Evolutionary conservation across 495 filamentous ascomycete genomes (phyloP).

Genomic region (Staphylotrichum tortipilum): DNA sequence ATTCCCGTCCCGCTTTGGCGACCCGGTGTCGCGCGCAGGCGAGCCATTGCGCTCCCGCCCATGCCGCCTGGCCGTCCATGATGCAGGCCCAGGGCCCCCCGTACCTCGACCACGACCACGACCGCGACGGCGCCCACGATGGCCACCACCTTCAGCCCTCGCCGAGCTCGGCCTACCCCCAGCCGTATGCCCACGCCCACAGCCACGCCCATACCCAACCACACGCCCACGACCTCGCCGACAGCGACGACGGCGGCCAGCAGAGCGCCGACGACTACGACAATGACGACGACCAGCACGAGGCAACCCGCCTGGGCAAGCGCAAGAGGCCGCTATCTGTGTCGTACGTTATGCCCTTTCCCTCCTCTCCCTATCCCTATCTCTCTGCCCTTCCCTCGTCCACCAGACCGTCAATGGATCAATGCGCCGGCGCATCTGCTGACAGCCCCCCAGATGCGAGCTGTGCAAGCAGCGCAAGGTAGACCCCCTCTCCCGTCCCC

Average conservation of each 20-base stretch:
- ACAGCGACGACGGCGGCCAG: conserved; percentile 25
- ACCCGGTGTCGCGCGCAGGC: neutral
- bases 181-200: conserved; percentile 4
- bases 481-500: conserved; percentile 12
- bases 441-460: conserved; percentile 50
- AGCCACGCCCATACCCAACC: too few relatives aligned
- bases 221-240: conserved; percentile 14
- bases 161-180: conserved; percentile 7
- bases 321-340: conserved; percentile 53
- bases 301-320: conserved; percentile 35
- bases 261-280: conserved; percentile 34
- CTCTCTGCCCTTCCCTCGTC: too few relatives aligned
- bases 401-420: too few relatives aligned
- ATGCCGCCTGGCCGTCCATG: conserved; percentile 9
- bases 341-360: conserved; percentile 32
- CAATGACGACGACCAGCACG: conserved; percentile 34
- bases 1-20: too few relatives aligned
- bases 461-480: conserved; percentile 78
- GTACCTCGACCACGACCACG: neutral
- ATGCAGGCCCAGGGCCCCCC: conserved; percentile 23
- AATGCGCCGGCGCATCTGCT: too few relatives aligned
- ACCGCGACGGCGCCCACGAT: neutral
- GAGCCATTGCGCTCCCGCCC: neutral
- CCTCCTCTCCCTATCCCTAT: too few relatives aligned
- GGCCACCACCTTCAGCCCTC: conserved; percentile 16